These are phyloP conservation scores for Xeromyces bisporus DNA, from an alignment of 495 filamentous ascomycete genomes.

Conservation along the genomic window DNA sequence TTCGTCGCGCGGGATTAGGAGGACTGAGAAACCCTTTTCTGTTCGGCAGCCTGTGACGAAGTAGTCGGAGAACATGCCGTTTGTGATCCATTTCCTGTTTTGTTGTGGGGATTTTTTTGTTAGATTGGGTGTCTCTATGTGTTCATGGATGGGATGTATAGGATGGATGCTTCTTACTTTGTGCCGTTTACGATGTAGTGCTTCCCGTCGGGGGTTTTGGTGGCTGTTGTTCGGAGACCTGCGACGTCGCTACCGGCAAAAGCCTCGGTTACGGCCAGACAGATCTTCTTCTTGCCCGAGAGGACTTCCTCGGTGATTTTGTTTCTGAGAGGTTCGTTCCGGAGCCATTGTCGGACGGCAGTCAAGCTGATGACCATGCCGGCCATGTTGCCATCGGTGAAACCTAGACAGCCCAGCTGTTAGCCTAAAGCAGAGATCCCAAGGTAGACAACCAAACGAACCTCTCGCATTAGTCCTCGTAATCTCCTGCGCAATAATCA, in stretches of 20 bases:
- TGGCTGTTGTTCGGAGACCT: conserved; percentile 63
- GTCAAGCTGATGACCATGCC: conserved; percentile 76
- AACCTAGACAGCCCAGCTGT: conserved; percentile 13
- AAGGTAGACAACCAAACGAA: conserved; percentile 24
- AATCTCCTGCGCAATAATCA: conserved; percentile 60
- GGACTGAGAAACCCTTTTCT: conserved; percentile 63
- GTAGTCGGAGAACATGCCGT: conserved; percentile 70
- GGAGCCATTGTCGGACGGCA: conserved; percentile 64
- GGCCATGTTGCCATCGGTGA: conserved; percentile 45
- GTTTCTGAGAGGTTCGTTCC: conserved; percentile 46
- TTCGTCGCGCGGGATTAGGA: conserved; percentile 58
- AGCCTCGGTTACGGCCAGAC: conserved; percentile 73
- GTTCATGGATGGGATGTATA: too few species aligned
- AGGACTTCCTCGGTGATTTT: conserved; percentile 54
- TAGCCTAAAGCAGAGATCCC: conserved; percentile 12
- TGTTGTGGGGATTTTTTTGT: too few species aligned
- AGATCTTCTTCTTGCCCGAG: conserved; percentile 72
- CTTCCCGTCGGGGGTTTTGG: conserved; percentile 66
- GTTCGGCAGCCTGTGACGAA: conserved; percentile 73
- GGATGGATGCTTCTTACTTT: conserved; percentile 25
- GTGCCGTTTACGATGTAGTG: conserved; percentile 78
- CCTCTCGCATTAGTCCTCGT: conserved; percentile 52
- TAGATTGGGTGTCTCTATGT: too few species aligned
- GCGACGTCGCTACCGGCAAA: conserved; percentile 83
- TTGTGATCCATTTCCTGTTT: conserved; percentile 83